Evolutionary conservation across 2,329 filamentous ascomycete species (phyloP), one percentile per base, ranked within the genome.

Genomic region (Nigrospora oryzae): DNA sequence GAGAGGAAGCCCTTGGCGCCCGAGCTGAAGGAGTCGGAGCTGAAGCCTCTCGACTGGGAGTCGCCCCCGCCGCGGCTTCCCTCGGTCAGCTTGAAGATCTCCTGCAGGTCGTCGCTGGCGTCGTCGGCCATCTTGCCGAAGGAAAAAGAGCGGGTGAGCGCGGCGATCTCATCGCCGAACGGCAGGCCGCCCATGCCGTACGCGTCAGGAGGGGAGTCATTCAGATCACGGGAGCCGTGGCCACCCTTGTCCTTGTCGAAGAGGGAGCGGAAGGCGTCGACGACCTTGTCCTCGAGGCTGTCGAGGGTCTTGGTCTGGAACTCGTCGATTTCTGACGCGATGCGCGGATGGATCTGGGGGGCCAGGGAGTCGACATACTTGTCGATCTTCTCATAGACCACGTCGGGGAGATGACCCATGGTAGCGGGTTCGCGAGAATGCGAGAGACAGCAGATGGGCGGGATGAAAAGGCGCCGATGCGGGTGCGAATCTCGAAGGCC

Each of bases 301-400:
- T 71, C 68, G 53, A 71, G 68, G 48, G 68, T 70, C 54, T 67
- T 68, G 42, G 59, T 54, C 50, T 71, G 68, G 49, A 71, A 71
- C 6, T 53, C 48, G 41, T 70, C 66, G 40, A 71, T 62, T 58
- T 71, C 68, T 13, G 60, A 46, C 13, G 65, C 57, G 56, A 71
- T 69, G 62, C 65, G 67, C 54, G 68, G 67, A 49, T 70, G 66
- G 44, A 71, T 70, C 51, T 70, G 64, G 6, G 68, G 68, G 2
- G 64, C 65, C 4, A 71, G 65, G 1, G 67, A 70, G 60, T 71
- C 68, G 54, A 71, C 67, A 41, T 71, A 71, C 14, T 68, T 61
- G 59, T 71, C 68, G 3, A 71, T 63, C 47, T 70, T 66, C 39
- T 62, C 60, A 59, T 69, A 64, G 46, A 70, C 46, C 30, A 68